phyloP scores from a whole-genome alignment of 164 flowering plant species.

The Vitis riparia region DNA sequence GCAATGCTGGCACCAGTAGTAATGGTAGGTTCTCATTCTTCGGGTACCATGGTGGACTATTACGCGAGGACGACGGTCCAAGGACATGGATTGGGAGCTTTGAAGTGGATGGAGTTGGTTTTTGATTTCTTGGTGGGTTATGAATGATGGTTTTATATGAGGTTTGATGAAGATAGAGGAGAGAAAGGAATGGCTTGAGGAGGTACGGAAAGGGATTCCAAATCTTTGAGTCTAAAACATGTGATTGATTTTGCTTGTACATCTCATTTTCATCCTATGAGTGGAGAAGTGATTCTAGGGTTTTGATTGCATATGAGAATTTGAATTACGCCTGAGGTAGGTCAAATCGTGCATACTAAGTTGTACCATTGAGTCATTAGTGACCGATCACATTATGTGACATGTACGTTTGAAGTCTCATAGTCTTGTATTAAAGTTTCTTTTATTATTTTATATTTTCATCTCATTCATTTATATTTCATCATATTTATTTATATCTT shows the following conservation, averaged over 20 bases:
- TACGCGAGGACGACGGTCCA: conserved; percentile 26
- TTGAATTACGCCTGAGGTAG: too few relatives aligned
- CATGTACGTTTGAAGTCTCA: too few relatives aligned
- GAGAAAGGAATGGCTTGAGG: conserved; percentile 28
- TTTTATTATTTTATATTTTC: too few relatives aligned
- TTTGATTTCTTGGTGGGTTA: neutral
- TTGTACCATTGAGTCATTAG: too few relatives aligned
- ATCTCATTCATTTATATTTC: too few relatives aligned
- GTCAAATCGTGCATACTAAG: neutral
- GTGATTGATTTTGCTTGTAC: neutral
- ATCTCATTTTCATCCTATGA: conserved; percentile 2
- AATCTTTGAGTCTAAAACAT: neutral
- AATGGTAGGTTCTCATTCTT: conserved; percentile 45
- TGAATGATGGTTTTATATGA: conserved; percentile 11
- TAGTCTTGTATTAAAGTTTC: too few relatives aligned
- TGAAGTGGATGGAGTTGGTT: neutral
- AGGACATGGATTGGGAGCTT: conserved; percentile 19
- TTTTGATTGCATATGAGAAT: neutral
- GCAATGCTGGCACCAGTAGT: conserved; percentile 49
- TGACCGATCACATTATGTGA: too few relatives aligned
- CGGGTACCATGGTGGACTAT: conserved; percentile 31
- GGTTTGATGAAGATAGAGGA: neutral
- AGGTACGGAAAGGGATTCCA: conserved; percentile 11
- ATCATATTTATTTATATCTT: too few relatives aligned
- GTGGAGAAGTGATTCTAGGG: conserved; percentile 2